Base-by-base conservation (phyloP, 176 grass and related monocot genomes). In the Metroxylon sagu region DNA sequence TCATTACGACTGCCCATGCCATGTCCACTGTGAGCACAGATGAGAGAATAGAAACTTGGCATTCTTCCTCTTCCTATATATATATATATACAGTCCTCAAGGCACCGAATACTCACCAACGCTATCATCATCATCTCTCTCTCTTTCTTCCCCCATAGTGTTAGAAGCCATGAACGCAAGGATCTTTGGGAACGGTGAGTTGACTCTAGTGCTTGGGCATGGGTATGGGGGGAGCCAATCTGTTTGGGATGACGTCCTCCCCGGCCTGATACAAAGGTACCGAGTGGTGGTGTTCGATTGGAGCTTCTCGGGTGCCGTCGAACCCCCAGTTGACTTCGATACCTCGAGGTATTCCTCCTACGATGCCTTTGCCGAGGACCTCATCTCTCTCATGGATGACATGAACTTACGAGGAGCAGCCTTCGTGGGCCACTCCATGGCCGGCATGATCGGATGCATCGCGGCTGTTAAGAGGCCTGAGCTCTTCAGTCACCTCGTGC, bases 261-360 rank as follows among this genome's bases (percentile, higher is more conserved):
- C 89, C 8, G 74, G 79, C 21, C 78, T 95, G 3, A 43, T 70
- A 15, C 54, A 57, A 30, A 85, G 18, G 48, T 87, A 83, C 79
- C 71, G 74, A 70, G 66, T 89, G n/a, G 52, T 95, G 18, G 76
- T 89, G 57, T 95, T 95, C 62, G 90, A 95, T 69, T 95, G 90
- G 90, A 86, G 89, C 49, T 86, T 95, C 76, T 68, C 73, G 4
- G 50, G 53, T 54, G 56, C 2, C 10, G 18, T 19, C 48, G 64
- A 0, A 0, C 57, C n/a, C 0, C 5, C 49, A 14, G 23, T 21
- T 4, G 10, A n/a, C 18, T 49, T 17, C 0, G 50, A 1, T 0
- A 55, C 29, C 14, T 43, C 4, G 28, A 25, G 60, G 59, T 27
- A 15, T 5, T 95, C 79, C 73, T 69, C 85, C 8, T 89, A 83